Evolutionary conservation across 108 stramenopile genomes (phyloP).

Genomic region (Heterococcus sp.): DNA sequence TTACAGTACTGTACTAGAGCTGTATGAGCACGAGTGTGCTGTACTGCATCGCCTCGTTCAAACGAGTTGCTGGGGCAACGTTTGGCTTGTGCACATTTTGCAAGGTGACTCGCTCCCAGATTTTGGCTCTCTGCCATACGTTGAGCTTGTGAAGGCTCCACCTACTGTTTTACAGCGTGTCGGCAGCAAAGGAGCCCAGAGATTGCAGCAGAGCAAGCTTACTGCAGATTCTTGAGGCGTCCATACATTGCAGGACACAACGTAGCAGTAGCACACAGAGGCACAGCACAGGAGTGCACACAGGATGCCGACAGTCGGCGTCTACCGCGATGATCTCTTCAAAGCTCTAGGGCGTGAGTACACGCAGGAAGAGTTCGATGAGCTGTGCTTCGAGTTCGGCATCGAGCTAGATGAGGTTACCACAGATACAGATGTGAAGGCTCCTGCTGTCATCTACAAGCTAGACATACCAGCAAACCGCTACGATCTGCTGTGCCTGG

Average conservation of each 20-base stretch:
- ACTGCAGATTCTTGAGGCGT: no score
- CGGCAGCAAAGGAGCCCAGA: no score
- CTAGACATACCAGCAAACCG: conserved; percentile 99
- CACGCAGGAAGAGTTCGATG: conserved; percentile 96
- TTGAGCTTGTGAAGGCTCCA: no score
- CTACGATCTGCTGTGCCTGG: conserved; percentile 96
- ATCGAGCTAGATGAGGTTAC: conserved; percentile 98
- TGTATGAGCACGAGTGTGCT: no score
- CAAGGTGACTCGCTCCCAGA: not conserved
- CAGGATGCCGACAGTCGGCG: conserved; percentile 89
- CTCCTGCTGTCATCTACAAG: conserved; percentile 70
- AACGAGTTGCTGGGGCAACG: not conserved
- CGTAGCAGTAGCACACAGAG: no score
- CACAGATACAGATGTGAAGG: conserved; percentile 73
- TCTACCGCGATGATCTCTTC: conserved; percentile 83
- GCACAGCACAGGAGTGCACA: no score
- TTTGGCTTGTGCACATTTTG: no score
- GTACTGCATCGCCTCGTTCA: no score
- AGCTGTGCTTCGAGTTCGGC: conserved; percentile 98
- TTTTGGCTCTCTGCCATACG: not conserved
- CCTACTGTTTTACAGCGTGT: no score
- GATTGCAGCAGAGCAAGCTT: no score
- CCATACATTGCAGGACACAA: no score
- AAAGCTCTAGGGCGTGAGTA: conserved; percentile 80
- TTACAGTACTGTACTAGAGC: no score